phyloP scores from a whole-genome alignment of 208 protist genomes.

The Trypanosoma rangeli region DNA sequence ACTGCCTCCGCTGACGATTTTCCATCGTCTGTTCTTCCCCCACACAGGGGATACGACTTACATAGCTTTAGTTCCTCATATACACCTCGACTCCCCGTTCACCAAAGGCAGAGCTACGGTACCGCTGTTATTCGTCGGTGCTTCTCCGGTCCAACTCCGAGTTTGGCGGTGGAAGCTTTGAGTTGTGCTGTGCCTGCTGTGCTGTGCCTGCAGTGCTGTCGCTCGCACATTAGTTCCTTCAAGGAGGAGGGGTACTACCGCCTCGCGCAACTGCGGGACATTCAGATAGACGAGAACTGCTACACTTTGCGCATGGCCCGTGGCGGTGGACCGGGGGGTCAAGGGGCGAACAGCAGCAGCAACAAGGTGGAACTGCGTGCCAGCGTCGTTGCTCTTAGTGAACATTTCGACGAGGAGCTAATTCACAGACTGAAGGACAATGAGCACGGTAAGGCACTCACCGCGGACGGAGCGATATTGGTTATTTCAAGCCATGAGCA shows the following conservation, averaged over 20 bases:
- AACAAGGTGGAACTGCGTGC: conserved; percentile 86
- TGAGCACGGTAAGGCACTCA: conserved; percentile 43
- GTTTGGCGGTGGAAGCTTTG: not conserved
- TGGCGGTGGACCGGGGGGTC: conserved; percentile 80
- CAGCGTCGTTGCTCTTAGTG: conserved; percentile 43
- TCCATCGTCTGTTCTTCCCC: not conserved
- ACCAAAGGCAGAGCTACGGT: not conserved
- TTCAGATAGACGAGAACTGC: conserved; percentile 42
- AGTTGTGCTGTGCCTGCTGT: not conserved
- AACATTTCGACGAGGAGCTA: conserved; percentile 59
- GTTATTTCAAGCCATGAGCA: conserved; percentile 73
- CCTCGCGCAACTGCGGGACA: conserved; percentile 38
- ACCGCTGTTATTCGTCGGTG: not conserved
- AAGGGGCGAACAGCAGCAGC: conserved; percentile 83
- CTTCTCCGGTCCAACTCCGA: conserved; percentile 3
- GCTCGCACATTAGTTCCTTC: conserved; percentile 62
- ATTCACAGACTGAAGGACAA: conserved; percentile 39
- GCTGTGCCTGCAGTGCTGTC: conserved; percentile 16
- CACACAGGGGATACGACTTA: too few species aligned
- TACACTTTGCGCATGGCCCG: conserved; percentile 64
- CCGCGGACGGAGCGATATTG: conserved; percentile 46
- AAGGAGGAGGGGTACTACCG: conserved; percentile 63
- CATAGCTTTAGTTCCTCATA: not conserved
- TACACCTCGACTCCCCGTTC: not conserved
- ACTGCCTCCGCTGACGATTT: not conserved